Evolutionary conservation across 768 basidiomycete species (phyloP).

Genomic region (Leucocoprinus leucothites): DNA sequence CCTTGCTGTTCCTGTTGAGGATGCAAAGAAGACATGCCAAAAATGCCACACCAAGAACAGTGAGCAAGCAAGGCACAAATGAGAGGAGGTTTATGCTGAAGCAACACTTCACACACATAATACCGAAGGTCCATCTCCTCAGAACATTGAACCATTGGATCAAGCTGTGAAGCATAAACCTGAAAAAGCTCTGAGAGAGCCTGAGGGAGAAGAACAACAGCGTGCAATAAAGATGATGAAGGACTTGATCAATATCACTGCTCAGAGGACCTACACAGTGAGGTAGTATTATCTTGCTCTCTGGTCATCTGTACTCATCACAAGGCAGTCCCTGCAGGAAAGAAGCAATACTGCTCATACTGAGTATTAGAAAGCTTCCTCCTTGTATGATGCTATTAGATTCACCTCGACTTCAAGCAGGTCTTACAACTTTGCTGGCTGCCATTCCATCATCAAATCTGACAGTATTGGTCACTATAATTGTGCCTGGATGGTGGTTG

Average conservation of each 20-base stretch:
- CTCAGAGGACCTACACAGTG: neutral
- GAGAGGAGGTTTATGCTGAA: neutral
- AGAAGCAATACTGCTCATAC: neutral
- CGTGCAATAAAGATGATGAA: slow-evolving; percentile 19
- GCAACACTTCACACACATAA: too few species aligned
- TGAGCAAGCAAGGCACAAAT: neutral
- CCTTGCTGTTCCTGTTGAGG: neutral
- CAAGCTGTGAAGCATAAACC: neutral
- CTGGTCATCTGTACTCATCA: neutral
- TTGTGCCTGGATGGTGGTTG: slow-evolving; percentile 22
- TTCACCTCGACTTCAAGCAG: neutral
- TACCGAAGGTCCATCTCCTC: too few species aligned
- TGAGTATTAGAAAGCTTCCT: slow-evolving; percentile 28
- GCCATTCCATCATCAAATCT: slow-evolving; percentile 27
- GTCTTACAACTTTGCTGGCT: slow-evolving; percentile 20
- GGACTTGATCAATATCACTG: slow-evolving; percentile 14
- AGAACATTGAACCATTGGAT: too few species aligned
- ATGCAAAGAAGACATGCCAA: neutral
- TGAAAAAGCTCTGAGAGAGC: slow-evolving; percentile 15
- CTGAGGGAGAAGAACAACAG: slow-evolving; percentile 18
- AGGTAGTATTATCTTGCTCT: neutral
- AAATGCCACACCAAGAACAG: neutral
- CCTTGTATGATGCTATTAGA: slow-evolving; percentile 24
- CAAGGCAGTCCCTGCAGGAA: neutral
- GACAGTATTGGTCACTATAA: slow-evolving; percentile 19